Base-by-base conservation (phyloP, 345 rosid species). In the Cardiospermum halicacabum region DNA sequence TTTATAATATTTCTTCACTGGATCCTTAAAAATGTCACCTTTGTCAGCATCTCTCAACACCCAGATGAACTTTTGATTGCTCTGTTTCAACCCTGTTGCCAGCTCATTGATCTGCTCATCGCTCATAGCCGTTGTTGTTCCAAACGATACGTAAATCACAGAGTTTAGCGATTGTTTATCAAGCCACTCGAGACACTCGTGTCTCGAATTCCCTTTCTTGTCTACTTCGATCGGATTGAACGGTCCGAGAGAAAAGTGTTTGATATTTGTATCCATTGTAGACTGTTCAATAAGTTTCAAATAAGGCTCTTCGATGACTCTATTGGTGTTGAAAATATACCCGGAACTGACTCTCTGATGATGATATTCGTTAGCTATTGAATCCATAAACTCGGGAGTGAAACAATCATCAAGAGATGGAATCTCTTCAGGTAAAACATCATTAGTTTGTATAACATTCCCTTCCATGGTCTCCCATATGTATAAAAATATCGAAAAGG, bases 351-450 rank as follows among this genome's bases (percentile, higher is more conserved):
- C 28, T 1, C 45, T 62, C 0, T 48, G 42, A 59, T 61, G 31
- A 3, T 60, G 19, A 21, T 72, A 61, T 45, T 81, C 80, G 49
- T 36, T 37, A 1, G 62, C 34, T 8, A 77, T 0, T 51, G 74
- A 81, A 43, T 70, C 66, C 37, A 65, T 31, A 58, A 81, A 81
- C 60, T 81, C 80, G 0, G 39, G 0, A 2, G 77, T 62, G 75
- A 72, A 83, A 45, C 78, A 83, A 18, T 76, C 87, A 22, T 83
- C 81, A 7, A 80, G 76, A 32, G 82, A 60, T 1, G 87, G 84
- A 34, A 74, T 10, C 0, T 69, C 56, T 54, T 64, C 16, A 0
- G 71, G 72, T n/a, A 69, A 37, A 4, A 18, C 30, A 7, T 24
- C 62, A 7, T 47, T 40, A 8, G 45, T 40, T 11, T 56, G 12